Percentiles rank a stretch among this genome's conserved stretches.
Conservation (phyloP, 2,329 filamentous ascomycete species). For the Pezicula neosporulosa region DNA sequence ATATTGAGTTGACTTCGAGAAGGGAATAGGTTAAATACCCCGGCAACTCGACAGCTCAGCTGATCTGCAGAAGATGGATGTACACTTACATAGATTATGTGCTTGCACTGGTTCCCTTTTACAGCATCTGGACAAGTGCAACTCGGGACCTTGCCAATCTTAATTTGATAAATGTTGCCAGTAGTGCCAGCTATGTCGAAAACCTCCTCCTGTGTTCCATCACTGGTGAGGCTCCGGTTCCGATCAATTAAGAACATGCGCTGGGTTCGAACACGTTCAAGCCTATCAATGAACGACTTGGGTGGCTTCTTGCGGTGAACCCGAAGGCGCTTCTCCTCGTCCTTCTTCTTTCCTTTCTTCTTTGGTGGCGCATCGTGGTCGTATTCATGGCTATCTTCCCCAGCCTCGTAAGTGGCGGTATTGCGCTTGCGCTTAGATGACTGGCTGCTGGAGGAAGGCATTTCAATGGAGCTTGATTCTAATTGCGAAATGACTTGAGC, state of each 20-base stretch:
- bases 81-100: conserved; percentile 51
- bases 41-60: neutral
- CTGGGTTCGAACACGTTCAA: conserved; percentile 45
- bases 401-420: no score
- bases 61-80: neutral
- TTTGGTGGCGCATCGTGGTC: neutral
- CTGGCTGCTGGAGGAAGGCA: no score
- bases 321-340: conserved; percentile 35
- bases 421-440: no score
- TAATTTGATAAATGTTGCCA: conserved; percentile 59
- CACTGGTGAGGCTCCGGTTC: conserved; percentile 26
- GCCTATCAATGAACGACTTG: conserved; percentile 39
- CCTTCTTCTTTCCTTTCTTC: conserved; percentile 8
- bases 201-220: conserved; percentile 40
- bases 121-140: conserved; percentile 51
- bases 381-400: no score
- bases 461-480: no score
- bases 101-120: conserved; percentile 61
- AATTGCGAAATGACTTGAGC: no score
- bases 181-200: conserved; percentile 57
- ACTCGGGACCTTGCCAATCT: conserved; percentile 45
- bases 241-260: conserved; percentile 56
- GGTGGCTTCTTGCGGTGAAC: conserved; percentile 40
- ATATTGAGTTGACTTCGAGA: no score
- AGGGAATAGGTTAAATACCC: neutral